Evolutionary conservation across 2,329 filamentous ascomycete species (phyloP), one percentile per base, ranked within the genome.

Genomic region (Aspergillus sp.): DNA sequence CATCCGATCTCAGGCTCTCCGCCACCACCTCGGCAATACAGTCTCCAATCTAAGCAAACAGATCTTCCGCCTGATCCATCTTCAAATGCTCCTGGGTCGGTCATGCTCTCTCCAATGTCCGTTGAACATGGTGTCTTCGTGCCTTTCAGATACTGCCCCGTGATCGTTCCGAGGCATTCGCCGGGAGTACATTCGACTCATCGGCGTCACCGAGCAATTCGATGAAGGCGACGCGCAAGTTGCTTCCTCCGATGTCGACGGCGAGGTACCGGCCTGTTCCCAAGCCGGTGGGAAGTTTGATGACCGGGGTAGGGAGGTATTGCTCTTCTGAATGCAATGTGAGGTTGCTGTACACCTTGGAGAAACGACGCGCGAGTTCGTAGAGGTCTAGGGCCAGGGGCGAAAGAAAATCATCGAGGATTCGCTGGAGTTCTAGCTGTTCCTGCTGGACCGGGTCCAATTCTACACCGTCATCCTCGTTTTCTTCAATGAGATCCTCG

Each of bases 1-100:
- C 62, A 51, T 76, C 72, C 5, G 70, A 70, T 3, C 66, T 69
- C 50, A 78, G 58, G 46, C 72, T 75, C 55, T 85, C 80, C 30
- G 73, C 75, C 14, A 93, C 84, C 3, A 92, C 87, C 54, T 87
- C 79, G 13, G 87, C 87, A 60, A 94, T 89, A 63, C 86, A 88
- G 60, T 82, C 77, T 22, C 89, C 89, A 59, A 94, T 89, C 89
- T 89, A 94, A n/a, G 79, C 73, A 68, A 94, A 94, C 2, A 93
- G 75, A 52, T 85, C 84, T 51, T 90, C 84, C 1, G 87, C 83
- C 57, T 91, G 86, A 60, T 90, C 84, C 68, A 74, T 79, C 59
- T 81, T 81, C 62, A 81, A 54, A 64, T 81, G 79, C 47, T 81
- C 78, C 20, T 73, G 78, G 55, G 81, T 81, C 3, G 78, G 77